Evolutionary conservation across 495 filamentous ascomycete species (phyloP), one percentile per base, ranked within the genome.

Genomic region (Xylaria sp.): DNA sequence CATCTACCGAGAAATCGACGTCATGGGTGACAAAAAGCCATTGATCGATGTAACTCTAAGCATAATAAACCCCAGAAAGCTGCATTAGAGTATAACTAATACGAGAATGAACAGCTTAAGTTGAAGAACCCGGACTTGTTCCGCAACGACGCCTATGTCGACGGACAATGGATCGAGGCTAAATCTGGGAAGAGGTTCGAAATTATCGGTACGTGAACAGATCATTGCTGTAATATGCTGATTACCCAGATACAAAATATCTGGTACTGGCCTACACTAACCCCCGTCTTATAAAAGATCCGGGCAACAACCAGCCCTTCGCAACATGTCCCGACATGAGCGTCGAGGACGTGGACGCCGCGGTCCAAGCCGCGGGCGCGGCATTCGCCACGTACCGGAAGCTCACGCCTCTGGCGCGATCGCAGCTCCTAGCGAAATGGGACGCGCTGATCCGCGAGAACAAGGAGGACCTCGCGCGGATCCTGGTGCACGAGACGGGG

Each of bases 161-260:
- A 87, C 65, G 86, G 90, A 48, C 73, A 90, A 78, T 92, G 90
- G 90, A 80, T 89, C 24, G 83, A 85, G 67, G 83, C 89, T 8
- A 88, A 87, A 76, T 90, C 85, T 21, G 89, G 88, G 24, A 83
- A 89, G 69, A 83, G 88, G 29, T 93, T 93, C 69, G 90, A 92
- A 73, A 86, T 93, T 31, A 77, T 91, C 26, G 89, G 89, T 90
- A 79, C 59, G 81, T 71, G 17, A 17, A 44, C 63, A 31, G 24
- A n/a, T 37, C 14, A 41, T 33, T 19, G 26, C 12, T 40, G 31
- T 31, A 19, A 67, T 48, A 14, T 31, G 17, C 14, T 0, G 9
- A 14, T 33, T 40, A 7, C 21, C 7, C 19, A 8, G 35, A 46
- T 41, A 63, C 5, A 43, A 19, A 5, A n/a, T 17, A 33, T 69